These are phyloP conservation scores for Mycena pura DNA, from an alignment of 768 basidiomycete species.

Conservation along the genomic window DNA sequence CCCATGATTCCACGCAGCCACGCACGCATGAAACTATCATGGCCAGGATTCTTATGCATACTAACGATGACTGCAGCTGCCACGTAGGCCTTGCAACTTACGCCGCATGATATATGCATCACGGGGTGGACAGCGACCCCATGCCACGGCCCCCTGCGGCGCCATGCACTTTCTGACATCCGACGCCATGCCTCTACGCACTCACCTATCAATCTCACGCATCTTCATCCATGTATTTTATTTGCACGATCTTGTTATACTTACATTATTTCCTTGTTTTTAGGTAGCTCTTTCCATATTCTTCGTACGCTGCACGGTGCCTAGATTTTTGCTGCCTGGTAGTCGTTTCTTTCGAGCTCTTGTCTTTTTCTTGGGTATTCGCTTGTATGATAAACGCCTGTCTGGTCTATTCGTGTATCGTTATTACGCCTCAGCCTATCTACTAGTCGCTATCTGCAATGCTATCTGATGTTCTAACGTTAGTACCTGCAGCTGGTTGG, in stretches of 20 bases:
- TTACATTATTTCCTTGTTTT: neutral
- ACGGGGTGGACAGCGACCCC: constrained; percentile 1
- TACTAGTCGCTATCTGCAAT: constrained; percentile 23
- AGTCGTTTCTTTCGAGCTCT: neutral
- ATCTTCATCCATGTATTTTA: constrained; percentile 10
- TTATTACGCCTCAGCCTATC: constrained; percentile 8
- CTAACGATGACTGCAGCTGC: constrained; percentile 6
- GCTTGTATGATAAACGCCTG: constrained; percentile 16
- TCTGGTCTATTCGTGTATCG: constrained; percentile 21
- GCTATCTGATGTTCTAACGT: constrained; percentile 19
- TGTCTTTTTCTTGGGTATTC: neutral
- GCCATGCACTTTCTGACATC: neutral
- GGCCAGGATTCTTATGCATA: constrained; percentile 14
- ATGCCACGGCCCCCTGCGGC: constrained; percentile 1
- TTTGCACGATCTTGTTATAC: neutral
- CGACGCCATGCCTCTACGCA: neutral
- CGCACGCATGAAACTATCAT: constrained; percentile 12
- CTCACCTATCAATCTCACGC: neutral
- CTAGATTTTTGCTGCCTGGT: neutral
- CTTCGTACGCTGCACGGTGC: neutral
- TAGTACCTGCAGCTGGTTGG: too few species aligned
- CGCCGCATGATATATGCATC: constrained; percentile 15
- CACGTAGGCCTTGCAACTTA: constrained; percentile 7
- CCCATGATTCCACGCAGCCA: neutral
- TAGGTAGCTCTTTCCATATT: constrained; percentile 1